Percentiles rank a stretch among this genome's conserved stretches.
Evolutionary conservation across 495 filamentous ascomycete species (phyloP).

Genomic region (Xylaria longipes): DNA sequence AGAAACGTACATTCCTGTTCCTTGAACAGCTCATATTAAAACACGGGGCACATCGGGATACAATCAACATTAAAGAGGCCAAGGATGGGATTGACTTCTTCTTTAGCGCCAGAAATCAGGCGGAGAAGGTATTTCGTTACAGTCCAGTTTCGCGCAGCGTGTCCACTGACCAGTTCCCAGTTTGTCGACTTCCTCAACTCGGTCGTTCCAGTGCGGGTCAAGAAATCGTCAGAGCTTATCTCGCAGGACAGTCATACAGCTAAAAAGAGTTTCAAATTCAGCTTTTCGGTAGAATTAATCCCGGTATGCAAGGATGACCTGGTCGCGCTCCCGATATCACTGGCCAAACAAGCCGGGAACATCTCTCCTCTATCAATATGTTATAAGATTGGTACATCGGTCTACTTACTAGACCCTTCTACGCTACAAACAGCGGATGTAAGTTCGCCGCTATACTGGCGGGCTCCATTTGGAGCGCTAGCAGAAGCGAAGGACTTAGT

Average conservation of each 20-base stretch:
- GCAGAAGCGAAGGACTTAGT: slow-evolving; percentile 84
- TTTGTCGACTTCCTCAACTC: slow-evolving; percentile 90
- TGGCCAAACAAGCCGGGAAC: slow-evolving; percentile 85
- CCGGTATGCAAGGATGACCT: slow-evolving; percentile 97
- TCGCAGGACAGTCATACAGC: slow-evolving; percentile 91
- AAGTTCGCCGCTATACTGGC: slow-evolving; percentile 82
- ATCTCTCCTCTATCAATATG: slow-evolving; percentile 85
- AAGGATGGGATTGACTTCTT: slow-evolving; percentile 96
- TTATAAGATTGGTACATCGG: slow-evolving; percentile 83
- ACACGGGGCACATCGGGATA: slow-evolving; percentile 88
- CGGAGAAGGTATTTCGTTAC: slow-evolving; percentile 62
- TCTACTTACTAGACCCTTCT: slow-evolving; percentile 88
- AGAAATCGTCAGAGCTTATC: slow-evolving; percentile 90
- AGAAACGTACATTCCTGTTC: slow-evolving; percentile 96
- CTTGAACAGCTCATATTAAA: slow-evolving; percentile 97
- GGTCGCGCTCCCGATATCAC: slow-evolving; percentile 85
- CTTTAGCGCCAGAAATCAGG: slow-evolving; percentile 86
- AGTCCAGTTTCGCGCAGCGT: neutral
- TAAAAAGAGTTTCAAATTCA: slow-evolving; percentile 90
- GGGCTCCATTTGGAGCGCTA: slow-evolving; percentile 79
- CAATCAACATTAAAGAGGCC: slow-evolving; percentile 95
- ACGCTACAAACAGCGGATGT: slow-evolving; percentile 92
- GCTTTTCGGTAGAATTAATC: slow-evolving; percentile 82
- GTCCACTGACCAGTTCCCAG: slow-evolving; percentile 6
- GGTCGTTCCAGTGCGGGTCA: slow-evolving; percentile 76